Base-by-base conservation (phyloP, 2,329 filamentous ascomycete species). In the Salinomyces thailandicus region DNA sequence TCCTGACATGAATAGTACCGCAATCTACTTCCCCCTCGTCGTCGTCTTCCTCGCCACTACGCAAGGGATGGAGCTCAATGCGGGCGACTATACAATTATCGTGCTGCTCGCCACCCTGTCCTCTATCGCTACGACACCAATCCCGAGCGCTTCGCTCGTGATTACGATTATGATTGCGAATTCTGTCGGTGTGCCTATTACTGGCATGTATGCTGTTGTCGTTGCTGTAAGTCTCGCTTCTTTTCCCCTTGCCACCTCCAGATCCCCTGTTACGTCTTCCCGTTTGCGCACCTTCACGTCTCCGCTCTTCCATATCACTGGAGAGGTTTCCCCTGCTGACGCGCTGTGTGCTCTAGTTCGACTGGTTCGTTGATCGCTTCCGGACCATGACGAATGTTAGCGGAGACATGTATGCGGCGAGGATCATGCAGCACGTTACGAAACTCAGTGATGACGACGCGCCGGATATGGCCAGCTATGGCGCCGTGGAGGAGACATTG, bases 321-420 rank as follows among this genome's bases (percentile, higher is more conserved):
- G n/a, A n/a, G n/a, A n/a, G n/a, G n/a, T n/a, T n/a, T n/a, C n/a
- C n/a, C n/a, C n/a, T n/a, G n/a, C n/a, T n/a, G n/a, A n/a, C n/a
- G n/a, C n/a, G n/a, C n/a, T n/a, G n/a, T n/a, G n/a, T n/a, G n/a
- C n/a, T n/a, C n/a, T 73, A 68, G 69, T 65, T 73, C 51, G 57
- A 72, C n/a, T 72, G 68, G 69, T 64, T 72, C 49, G 54, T 71
- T 9, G 70, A 73, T 52, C 65, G 69, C 18, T 73, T 73, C 61
- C 60, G 70, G 11, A 73, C 69, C 0, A 62, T 64, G 3, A 49
- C 65, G 36, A 73, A 73, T 41, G 68, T 73, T 29, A 64, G 60
- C 22, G 66, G 66, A n/a, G 69, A 73, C 48, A 42, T 69, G 1
- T 71, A 63, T 38, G 66, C 63, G 1, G 63, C 61, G 2, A 48